phyloP scores from a whole-genome alignment of 352 stramenopile genomes.

The Phytophthora palmivora region DNA sequence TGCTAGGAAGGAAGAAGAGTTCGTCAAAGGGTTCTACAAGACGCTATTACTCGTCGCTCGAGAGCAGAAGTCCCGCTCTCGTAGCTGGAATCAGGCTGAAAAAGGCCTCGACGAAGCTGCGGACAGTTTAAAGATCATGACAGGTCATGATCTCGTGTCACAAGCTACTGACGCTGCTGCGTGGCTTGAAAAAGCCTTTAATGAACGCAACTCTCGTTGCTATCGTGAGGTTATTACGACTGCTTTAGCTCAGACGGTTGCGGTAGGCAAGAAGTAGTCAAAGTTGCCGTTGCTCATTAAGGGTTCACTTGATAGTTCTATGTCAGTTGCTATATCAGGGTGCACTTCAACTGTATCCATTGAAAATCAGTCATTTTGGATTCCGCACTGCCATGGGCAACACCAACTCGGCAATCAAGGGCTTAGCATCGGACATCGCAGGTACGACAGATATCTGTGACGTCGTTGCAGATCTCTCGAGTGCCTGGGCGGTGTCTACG shows the following conservation, averaged over 20 bases:
- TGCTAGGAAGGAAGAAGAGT: conserved; percentile 51
- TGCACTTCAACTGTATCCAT: conserved; percentile 26
- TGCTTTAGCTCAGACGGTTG: conserved; percentile 28
- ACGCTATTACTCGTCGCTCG: conserved; percentile 48
- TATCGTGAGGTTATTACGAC: conserved; percentile 41
- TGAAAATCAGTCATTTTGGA: conserved; percentile 17
- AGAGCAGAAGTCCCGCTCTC: conserved; percentile 47
- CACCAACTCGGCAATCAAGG: conserved; percentile 43
- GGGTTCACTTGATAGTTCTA: conserved; percentile 12
- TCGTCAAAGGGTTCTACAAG: conserved; percentile 62
- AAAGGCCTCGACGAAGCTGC: conserved; percentile 39
- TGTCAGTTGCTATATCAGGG: conserved; percentile 10
- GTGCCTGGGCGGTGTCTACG: conserved; percentile 35
- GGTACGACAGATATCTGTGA: conserved; percentile 61
- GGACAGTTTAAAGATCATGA: conserved; percentile 45
- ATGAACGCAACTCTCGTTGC: conserved; percentile 39
- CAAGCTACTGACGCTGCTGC: conserved; percentile 31
- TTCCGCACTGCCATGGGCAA: conserved; percentile 35
- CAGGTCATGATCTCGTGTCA: conserved; percentile 31
- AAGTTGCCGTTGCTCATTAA: conserved; percentile 6
- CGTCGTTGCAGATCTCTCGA: conserved; percentile 35
- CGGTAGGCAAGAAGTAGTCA: conserved; percentile 26
- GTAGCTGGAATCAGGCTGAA: conserved; percentile 41
- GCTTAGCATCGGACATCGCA: conserved; percentile 49
- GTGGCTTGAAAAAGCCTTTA: conserved; percentile 45